Evolutionary conservation across 495 filamentous ascomycete genomes (phyloP).

Genomic region (Daldinia bambusicola): DNA sequence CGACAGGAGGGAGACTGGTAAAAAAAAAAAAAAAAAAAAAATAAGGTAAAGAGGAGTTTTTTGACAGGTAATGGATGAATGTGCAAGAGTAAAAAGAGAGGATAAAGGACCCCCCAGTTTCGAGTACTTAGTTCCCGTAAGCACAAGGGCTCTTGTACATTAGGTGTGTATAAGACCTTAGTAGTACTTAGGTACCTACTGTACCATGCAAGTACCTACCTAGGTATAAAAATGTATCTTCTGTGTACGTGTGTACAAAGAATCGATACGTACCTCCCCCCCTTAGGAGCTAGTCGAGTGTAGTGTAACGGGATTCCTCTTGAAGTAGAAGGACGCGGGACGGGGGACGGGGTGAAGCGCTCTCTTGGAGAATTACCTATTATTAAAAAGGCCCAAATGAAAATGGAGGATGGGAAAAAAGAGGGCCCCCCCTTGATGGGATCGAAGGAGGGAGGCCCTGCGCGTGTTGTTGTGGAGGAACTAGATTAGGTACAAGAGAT

Average conservation of each 20-base stretch:
- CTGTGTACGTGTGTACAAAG: not conserved
- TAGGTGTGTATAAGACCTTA: too few species aligned
- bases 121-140: slow-evolving; percentile 32
- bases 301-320: slow-evolving; percentile 1
- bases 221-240: not conserved
- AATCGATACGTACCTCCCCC: not conserved
- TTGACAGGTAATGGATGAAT: slow-evolving; percentile 11
- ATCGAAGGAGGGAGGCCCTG: slow-evolving; percentile 41
- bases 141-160: slow-evolving; percentile 23
- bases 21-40: slow-evolving; percentile 10
- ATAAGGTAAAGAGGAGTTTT: slow-evolving; percentile 16
- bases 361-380: slow-evolving; percentile 1
- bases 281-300: not conserved
- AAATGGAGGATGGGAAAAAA: slow-evolving; percentile 25
- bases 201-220: too few species aligned
- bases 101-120: slow-evolving; percentile 30
- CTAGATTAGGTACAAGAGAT: too few species aligned
- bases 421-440: slow-evolving; percentile 22
- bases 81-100: slow-evolving; percentile 24
- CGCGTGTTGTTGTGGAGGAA: slow-evolving; percentile 34
- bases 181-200: too few species aligned
- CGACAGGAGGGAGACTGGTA: slow-evolving; percentile 11
- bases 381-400: not conserved
- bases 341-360: not conserved
- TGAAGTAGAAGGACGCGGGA: not conserved